Percentiles rank a stretch among this genome's conserved stretches.
phyloP scores from a whole-genome alignment of 352 stramenopile species.

The Globisporangium takayamanum region DNA sequence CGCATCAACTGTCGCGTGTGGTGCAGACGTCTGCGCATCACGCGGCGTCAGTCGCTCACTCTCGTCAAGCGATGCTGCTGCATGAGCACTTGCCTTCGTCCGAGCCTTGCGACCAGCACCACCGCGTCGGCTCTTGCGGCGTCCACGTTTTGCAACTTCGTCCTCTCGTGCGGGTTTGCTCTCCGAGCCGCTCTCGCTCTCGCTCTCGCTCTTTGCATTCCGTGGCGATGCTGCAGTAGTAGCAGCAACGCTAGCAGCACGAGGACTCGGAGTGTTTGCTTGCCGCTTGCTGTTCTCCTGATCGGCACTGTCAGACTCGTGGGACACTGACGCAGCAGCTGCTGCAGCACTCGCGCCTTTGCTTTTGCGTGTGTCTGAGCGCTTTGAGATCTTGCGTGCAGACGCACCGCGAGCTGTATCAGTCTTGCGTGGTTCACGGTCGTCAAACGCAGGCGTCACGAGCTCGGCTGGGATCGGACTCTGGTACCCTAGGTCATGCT shows the following conservation, averaged over 20 bases:
- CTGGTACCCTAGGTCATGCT: conserved; percentile 58
- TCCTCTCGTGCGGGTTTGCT: conserved; percentile 1
- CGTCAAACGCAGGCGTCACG: conserved; percentile 33
- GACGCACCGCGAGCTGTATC: not conserved
- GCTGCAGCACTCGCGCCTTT: conserved; percentile 10
- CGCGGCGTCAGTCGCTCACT: not conserved
- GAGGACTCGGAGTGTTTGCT: too few relatives aligned
- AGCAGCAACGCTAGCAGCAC: too few relatives aligned
- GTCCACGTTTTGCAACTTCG: conserved; percentile 5
- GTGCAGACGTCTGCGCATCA: not conserved
- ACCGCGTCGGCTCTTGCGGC: conserved; percentile 19
- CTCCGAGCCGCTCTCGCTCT: conserved; percentile 1
- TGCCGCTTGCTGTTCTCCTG: too few relatives aligned
- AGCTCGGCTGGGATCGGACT: conserved; percentile 57
- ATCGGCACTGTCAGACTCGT: too few relatives aligned
- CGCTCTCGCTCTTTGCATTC: conserved; percentile 1
- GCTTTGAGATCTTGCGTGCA: conserved; percentile 20
- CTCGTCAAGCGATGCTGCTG: not conserved
- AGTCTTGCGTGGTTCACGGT: conserved; percentile 15
- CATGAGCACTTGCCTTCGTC: conserved; percentile 9
- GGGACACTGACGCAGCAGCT: not conserved
- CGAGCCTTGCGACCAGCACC: conserved; percentile 9
- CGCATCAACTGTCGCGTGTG: not conserved
- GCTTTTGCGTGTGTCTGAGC: conserved; percentile 4
- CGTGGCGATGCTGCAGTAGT: too few relatives aligned